Conservation (phyloP, 2,329 filamentous ascomycete species). For the Dothideomycetidae sp. region DNA sequence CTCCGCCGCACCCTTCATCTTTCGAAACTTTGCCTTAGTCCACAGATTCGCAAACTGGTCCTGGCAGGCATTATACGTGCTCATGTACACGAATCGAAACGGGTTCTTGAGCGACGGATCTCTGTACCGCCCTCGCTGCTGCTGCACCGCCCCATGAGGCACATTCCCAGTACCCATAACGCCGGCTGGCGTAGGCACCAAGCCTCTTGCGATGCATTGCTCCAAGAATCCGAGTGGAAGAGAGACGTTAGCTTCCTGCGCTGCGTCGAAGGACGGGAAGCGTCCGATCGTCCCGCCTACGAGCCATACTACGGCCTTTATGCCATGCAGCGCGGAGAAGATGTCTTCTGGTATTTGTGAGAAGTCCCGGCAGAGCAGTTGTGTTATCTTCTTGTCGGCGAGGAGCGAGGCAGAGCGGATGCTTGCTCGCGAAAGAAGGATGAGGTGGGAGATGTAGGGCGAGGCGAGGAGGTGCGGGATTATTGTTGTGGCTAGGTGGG, state of each 20-base stretch:
- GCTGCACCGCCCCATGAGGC: constrained; percentile 12
- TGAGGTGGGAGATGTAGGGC: constrained; percentile 6
- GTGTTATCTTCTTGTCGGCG: constrained; percentile 21
- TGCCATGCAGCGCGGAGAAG: not conserved
- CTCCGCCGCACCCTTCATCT: constrained; percentile 26
- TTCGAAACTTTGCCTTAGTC: constrained; percentile 21
- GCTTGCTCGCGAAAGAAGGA: constrained; percentile 3
- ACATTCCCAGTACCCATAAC: constrained; percentile 17
- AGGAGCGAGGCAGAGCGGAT: constrained; percentile 5
- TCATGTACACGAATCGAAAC: constrained; percentile 32
- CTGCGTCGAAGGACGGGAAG: constrained; percentile 19
- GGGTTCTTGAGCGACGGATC: constrained; percentile 10
- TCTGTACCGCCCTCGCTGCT: constrained; percentile 15
- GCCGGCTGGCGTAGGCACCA: constrained; percentile 2
- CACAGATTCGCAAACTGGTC: constrained; percentile 27
- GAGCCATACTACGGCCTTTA: constrained; percentile 9
- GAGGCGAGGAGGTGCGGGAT: constrained; percentile 5
- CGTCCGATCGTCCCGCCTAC: constrained; percentile 17
- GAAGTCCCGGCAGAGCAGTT: constrained; percentile 37
- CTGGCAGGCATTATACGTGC: constrained; percentile 26
- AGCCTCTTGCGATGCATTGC: constrained; percentile 1
- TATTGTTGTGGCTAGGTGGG: constrained; percentile 2
- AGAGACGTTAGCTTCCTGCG: constrained; percentile 20
- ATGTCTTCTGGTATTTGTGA: constrained; percentile 1
- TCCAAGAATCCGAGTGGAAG: constrained; percentile 14